A percentile compares a stretch with the other conserved stretches of the same genome.
These are phyloP conservation scores for Sugiyamaella lignohabitans DNA, from an alignment of 805 yeast genomes.

Conservation along the genomic window DNA sequence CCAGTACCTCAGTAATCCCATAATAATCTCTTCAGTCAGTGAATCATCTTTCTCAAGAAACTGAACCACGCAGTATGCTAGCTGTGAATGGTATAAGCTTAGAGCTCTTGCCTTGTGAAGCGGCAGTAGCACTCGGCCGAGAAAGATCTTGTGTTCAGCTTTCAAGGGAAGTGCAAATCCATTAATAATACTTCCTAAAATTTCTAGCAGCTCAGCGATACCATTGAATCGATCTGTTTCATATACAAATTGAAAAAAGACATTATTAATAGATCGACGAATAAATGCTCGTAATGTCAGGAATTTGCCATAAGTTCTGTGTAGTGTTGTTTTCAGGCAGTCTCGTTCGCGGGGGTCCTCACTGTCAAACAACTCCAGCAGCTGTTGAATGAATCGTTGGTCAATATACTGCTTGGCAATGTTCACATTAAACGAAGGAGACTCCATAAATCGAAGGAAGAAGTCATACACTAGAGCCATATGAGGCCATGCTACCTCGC, in stretches of 20 bases:
- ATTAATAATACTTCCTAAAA: slow-evolving; percentile 91
- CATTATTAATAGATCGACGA: slow-evolving; percentile 84
- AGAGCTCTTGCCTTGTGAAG: slow-evolving; percentile 86
- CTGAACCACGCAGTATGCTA: slow-evolving; percentile 95
- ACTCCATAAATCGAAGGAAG: slow-evolving; percentile 84
- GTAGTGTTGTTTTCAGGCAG: slow-evolving; percentile 88
- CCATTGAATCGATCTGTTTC: slow-evolving; percentile 97
- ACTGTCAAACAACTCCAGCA: slow-evolving; percentile 86
- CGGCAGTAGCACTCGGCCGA: slow-evolving; percentile 81
- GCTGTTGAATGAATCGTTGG: slow-evolving; percentile 73
- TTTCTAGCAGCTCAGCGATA: slow-evolving; percentile 88
- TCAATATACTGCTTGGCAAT: slow-evolving; percentile 91
- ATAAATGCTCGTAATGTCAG: slow-evolving; percentile 83
- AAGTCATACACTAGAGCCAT: slow-evolving; percentile 96
- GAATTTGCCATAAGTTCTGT: slow-evolving; percentile 93
- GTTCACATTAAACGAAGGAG: slow-evolving; percentile 90
- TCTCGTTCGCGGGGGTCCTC: slow-evolving; percentile 97
- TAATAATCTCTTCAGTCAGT: slow-evolving; percentile 91
- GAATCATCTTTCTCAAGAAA: slow-evolving; percentile 90
- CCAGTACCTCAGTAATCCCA: slow-evolving; percentile 92
- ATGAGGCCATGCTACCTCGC: slow-evolving; percentile 97
- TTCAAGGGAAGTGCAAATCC: slow-evolving; percentile 96
- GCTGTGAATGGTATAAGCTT: slow-evolving; percentile 89
- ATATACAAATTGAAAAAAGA: slow-evolving; percentile 85
- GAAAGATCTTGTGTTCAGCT: slow-evolving; percentile 91